These are phyloP conservation scores for Tolypocladium ovalisporum DNA, from an alignment of 2,329 filamentous ascomycete genomes.

Conservation along the genomic window DNA sequence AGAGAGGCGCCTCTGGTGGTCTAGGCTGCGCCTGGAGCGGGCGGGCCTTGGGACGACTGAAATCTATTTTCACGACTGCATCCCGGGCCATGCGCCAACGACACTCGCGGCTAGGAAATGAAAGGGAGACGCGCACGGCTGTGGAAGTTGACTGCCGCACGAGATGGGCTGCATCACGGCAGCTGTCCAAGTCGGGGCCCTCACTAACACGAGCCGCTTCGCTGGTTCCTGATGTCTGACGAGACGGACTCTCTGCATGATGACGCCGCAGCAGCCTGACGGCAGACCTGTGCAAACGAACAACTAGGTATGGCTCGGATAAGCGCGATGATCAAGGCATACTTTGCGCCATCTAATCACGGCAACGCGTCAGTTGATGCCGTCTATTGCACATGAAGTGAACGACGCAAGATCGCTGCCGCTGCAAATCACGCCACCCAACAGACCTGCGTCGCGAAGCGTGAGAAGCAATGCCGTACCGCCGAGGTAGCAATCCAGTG, in stretches of 20 bases:
- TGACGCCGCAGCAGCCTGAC: not conserved
- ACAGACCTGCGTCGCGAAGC: not conserved
- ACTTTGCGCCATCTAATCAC: not conserved
- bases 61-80: not conserved
- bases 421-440: not conserved
- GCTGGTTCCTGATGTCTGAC: not conserved
- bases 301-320: not conserved
- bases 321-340: not conserved
- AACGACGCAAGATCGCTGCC: not conserved
- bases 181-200: not conserved
- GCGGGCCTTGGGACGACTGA: not conserved
- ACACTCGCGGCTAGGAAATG: not conserved
- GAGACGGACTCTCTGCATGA: not conserved
- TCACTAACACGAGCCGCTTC: not conserved
- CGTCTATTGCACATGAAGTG: not conserved
- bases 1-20: not conserved
- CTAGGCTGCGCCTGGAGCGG: not conserved
- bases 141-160: not conserved
- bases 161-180: not conserved
- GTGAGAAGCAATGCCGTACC: not conserved
- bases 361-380: not conserved
- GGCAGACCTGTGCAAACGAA: not conserved
- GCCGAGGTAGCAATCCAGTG: not conserved
- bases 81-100: not conserved
- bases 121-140: not conserved